Percentiles rank a stretch among this genome's conserved stretches.
phyloP scores from a whole-genome alignment of 352 stramenopile genomes.

The Peronospora belbahrii region DNA sequence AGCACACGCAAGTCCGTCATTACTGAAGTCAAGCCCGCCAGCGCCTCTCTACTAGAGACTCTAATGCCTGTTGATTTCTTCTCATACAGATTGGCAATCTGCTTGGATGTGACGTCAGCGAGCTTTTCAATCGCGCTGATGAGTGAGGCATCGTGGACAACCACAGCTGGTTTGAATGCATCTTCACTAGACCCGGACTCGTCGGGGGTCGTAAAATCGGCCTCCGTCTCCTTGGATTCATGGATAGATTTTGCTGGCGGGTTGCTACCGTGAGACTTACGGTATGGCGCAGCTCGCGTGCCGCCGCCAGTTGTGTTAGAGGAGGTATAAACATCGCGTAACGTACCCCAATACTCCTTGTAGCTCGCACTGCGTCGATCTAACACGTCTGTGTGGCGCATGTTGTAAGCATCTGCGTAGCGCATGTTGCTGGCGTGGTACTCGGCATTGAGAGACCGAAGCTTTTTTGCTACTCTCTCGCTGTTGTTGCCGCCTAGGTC shows the following conservation, averaged over 20 bases:
- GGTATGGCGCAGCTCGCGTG: conserved; percentile 2
- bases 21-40: conserved; percentile 35
- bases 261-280: conserved; percentile 14
- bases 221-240: conserved; percentile 31
- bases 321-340: conserved; percentile 56
- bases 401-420: conserved; percentile 29
- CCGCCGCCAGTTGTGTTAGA: conserved; percentile 12
- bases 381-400: conserved; percentile 26
- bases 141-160: conserved; percentile 53
- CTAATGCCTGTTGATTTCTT: conserved; percentile 23
- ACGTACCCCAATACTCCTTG: conserved; percentile 66
- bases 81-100: conserved; percentile 33
- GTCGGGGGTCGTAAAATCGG: conserved; percentile 48
- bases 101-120: conserved; percentile 45
- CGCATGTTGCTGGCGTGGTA: conserved; percentile 56
- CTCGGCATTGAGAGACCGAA: conserved; percentile 65
- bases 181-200: conserved; percentile 38
- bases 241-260: neutral
- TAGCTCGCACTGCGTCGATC: conserved; percentile 49
- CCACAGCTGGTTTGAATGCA: conserved; percentile 31
- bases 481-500: conserved; percentile 53
- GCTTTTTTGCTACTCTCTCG: conserved; percentile 61
- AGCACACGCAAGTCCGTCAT: conserved; percentile 50
- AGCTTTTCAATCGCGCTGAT: conserved; percentile 57
- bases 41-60: conserved; percentile 8